Evolutionary conservation across 106 monocot genomes (phyloP), one percentile per base, ranked within the genome.

Genomic region (Platanthera zijinensis): DNA sequence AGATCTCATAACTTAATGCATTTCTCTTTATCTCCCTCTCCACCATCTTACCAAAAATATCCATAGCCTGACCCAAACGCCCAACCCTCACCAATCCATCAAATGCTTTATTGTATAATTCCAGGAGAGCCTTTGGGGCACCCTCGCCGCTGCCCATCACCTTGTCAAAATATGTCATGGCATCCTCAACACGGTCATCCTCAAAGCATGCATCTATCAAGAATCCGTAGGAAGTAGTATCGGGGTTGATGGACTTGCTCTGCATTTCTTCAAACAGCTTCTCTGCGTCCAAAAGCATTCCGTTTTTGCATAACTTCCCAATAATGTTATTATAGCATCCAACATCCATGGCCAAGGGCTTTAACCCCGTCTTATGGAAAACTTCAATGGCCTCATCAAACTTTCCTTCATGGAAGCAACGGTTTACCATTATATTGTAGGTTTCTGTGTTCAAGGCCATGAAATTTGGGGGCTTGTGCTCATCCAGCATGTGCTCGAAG

Each of bases 341-440:
- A 56, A 85, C 87, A 75, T 93, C 96, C 96, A 90, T 96, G 50
- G 78, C 69, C 51, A 83, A 81, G 0, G 94, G 86, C 79, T 99
- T 99, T 18, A 59, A 80, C 0, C 90, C 90, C 14, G 83, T 82
- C 30, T 82, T 80, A 49, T 91, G 92, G 83, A 96, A 96, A 49
- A 89, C 81, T 73, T 90, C 87, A 50, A 96, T 84, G 1, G 96
- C 92, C 73, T 90, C 93, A 6, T 74, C n/a, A 68, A 84, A 85
- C 72, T 86, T 90, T 19, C 86, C 88, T 57, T 85, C 80, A 39
- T 85, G 85, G 83, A 96, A 90, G 64, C 87, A 81, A 21, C 89
- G 86, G 47, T 94, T 99, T 51, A 94, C 94, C 97, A 99, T 99
- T 30, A 99, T 80, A 76, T 89, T 99, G 48, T 92, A 99, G 10